Conservation (phyloP, 257 asterid genomes). For the Nicotiana tabacum region DNA sequence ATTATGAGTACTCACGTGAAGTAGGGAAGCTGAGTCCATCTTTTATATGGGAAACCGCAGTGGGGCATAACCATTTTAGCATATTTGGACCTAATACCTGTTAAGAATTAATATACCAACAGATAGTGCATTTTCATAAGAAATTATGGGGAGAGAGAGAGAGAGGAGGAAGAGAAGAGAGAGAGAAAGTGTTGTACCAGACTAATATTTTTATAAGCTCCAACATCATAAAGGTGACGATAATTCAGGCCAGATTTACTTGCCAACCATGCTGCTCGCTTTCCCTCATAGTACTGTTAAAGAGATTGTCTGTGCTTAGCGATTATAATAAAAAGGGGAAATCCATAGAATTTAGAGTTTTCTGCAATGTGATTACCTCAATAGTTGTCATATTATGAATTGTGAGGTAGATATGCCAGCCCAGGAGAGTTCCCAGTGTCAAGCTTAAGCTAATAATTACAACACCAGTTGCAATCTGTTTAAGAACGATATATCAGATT, state of each 20-base stretch:
- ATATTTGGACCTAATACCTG: conserved; percentile 82
- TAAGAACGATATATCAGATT: neutral
- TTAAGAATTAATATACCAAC: neutral
- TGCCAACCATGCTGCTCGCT: conserved; percentile 87
- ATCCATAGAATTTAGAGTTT: neutral
- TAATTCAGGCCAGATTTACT: conserved; percentile 77
- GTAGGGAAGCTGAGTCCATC: conserved; percentile 77
- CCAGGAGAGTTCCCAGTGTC: conserved; percentile 59
- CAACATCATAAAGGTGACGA: conserved; percentile 79
- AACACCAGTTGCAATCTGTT: conserved; percentile 27
- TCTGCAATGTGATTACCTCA: conserved; percentile 48
- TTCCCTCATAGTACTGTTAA: conserved; percentile 63
- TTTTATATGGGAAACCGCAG: conserved; percentile 65
- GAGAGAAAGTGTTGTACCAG: conserved; percentile 31
- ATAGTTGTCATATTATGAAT: conserved; percentile 79
- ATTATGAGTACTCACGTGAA: conserved; percentile 21
- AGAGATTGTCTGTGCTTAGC: neutral
- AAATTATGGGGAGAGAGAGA: conserved; percentile 21
- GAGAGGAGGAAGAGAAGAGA: neutral
- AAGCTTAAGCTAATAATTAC: conserved; percentile 41
- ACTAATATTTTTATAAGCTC: conserved; percentile 52
- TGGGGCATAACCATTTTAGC: conserved; percentile 85
- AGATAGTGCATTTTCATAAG: neutral
- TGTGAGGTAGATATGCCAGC: conserved; percentile 86
- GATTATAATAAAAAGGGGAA: neutral